Evolutionary conservation across 345 rosid species (phyloP), one percentile per base, ranked within the genome.

Genomic region (Citrus hindsii): DNA sequence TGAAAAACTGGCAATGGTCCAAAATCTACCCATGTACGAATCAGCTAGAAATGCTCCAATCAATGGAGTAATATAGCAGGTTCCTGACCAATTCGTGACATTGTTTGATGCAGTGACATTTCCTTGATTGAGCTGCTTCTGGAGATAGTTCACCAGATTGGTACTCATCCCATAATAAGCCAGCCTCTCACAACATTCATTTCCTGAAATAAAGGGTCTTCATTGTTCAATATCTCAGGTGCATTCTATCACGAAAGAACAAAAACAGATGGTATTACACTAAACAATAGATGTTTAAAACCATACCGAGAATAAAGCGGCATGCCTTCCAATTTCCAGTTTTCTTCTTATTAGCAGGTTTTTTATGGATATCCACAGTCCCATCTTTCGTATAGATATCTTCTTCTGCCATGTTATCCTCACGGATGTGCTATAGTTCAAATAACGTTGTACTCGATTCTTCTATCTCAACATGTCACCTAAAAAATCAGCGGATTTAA

Each of bases 91-190:
- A 71, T 94, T 92, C 0, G 97, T 91, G 71, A 89, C 97, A 82
- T 85, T 94, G 79, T 89, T 96, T 40, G 98, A 85, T 76, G 98
- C 99, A 19, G 80, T 42, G 7, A 90, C 98, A 71, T 88, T 96
- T 73, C 97, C 93, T 81, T 86, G 93, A 80, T 88, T 84, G 67
- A 96, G 86, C 66, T 88, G 93, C 3, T 68, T 68, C 81, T 90
- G 73, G 21, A 97, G 91, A 87, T 87, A 97, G 82, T 90, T 94
- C 76, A 94, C 99, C 51, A 97, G 88, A 82, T 94, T 97, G 64
- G 98, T 92, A 19, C 99, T 86, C 99, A 97, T 94, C n/a, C 98
- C 99, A 85, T 97, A 93, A 89, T 94, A 96, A 9, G 99, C 99
- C 88, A 96, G 83, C 76, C 98, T 92, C 79, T 96, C 99, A 59